These are phyloP conservation scores for Pythium aristosporum DNA, from an alignment of 352 stramenopile species.

Conservation along the genomic window DNA sequence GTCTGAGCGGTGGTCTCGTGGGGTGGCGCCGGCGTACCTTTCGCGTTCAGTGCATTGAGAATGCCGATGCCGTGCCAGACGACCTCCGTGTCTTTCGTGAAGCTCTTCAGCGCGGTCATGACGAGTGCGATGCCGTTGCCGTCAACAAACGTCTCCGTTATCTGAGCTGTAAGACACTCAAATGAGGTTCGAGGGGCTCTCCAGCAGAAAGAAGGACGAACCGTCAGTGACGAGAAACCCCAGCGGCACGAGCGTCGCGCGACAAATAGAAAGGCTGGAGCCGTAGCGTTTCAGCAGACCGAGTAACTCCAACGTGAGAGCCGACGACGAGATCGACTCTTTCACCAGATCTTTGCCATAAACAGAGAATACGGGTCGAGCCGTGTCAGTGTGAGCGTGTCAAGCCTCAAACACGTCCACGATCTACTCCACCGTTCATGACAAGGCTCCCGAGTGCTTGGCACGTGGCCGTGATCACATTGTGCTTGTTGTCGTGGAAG, in stretches of 20 bases:
- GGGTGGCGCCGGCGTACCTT: constrained; percentile 30
- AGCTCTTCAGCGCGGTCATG: constrained; percentile 49
- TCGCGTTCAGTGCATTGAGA: constrained; percentile 60
- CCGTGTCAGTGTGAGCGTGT: background rate
- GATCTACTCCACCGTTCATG: constrained; percentile 48
- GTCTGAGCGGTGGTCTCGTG: background rate
- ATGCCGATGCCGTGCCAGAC: constrained; percentile 73
- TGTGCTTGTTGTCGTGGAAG: constrained; percentile 78
- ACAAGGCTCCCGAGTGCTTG: constrained; percentile 66
- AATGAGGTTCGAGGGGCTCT: background rate
- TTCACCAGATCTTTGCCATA: constrained; percentile 60
- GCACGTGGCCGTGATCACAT: constrained; percentile 61
- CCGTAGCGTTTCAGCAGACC: constrained; percentile 58
- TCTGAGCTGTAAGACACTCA: constrained; percentile 32
- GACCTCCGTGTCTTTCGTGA: constrained; percentile 59
- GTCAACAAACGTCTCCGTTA: constrained; percentile 62
- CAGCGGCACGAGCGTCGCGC: constrained; percentile 49
- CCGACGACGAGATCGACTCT: constrained; percentile 50
- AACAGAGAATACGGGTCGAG: background rate
- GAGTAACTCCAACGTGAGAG: constrained; percentile 53
- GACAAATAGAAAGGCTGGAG: constrained; percentile 46
- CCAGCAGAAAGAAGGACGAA: constrained; percentile 14
- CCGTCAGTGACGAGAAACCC: constrained; percentile 70
- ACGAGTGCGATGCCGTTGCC: constrained; percentile 58
- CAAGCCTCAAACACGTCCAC: background rate